These are phyloP conservation scores for Mucor saturninus DNA, from an alignment of 371 early-diverging fungal species.

Conservation along the genomic window DNA sequence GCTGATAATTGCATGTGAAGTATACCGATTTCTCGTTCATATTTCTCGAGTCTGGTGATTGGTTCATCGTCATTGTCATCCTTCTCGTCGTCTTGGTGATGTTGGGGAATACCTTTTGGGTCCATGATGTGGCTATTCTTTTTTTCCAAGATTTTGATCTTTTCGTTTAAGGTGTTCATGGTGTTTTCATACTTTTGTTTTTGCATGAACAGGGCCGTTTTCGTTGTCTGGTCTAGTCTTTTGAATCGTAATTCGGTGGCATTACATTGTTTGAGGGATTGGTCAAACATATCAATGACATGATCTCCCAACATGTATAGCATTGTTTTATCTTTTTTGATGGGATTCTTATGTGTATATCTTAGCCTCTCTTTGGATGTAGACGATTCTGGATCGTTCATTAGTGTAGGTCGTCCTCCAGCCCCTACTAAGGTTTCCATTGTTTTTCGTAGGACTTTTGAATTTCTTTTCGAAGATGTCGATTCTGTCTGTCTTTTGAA, in stretches of 20 bases:
- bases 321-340: not conserved
- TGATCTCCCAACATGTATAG: conserved; percentile 1
- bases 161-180: no score
- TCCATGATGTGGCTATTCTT: no score
- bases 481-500: no score
- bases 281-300: conserved; percentile 4
- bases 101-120: no score
- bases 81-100: no score
- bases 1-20: not conserved
- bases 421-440: no score
- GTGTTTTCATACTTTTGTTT: not conserved
- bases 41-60: not conserved
- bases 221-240: conserved; percentile 3
- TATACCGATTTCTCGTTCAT: not conserved
- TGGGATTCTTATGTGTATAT: not conserved
- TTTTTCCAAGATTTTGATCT: no score
- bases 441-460: no score
- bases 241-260: conserved; percentile 2
- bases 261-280: conserved; percentile 4
- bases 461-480: no score
- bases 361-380: not conserved
- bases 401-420: no score
- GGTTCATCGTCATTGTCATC: no score
- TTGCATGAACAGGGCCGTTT: not conserved
- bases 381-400: no score